Conservation (phyloP, 2,329 filamentous ascomycete species). For the Sclerotinia glacialis region DNA sequence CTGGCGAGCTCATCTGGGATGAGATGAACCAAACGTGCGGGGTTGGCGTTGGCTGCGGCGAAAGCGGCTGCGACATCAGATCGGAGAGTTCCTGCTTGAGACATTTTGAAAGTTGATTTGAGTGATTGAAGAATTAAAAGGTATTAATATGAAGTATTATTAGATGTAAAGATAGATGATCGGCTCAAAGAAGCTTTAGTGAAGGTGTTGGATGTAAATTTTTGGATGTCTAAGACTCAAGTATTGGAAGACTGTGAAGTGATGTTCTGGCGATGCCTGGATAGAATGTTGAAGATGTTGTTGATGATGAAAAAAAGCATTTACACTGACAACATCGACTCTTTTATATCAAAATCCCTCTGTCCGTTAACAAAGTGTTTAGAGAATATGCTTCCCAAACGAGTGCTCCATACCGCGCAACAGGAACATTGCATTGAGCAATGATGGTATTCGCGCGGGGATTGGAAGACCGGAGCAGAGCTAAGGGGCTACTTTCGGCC, state of each 20-base stretch:
- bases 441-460: not conserved
- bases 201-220: constrained; percentile 3
- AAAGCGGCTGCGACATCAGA: constrained; percentile 21
- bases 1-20: constrained; percentile 30
- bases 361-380: not conserved
- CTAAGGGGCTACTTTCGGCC: constrained; percentile 14
- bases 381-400: constrained; percentile 5
- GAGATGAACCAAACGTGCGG: constrained; percentile 28
- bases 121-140: not conserved
- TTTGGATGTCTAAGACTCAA: constrained; percentile 11
- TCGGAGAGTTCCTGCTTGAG: constrained; percentile 23
- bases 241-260: constrained; percentile 14
- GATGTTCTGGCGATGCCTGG: constrained; percentile 5
- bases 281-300: constrained; percentile 15
- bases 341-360: constrained; percentile 10
- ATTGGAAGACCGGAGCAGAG: constrained; percentile 6
- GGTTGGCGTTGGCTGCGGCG: constrained; percentile 13
- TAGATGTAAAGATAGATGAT: not conserved
- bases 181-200: constrained; percentile 16
- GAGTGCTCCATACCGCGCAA: constrained; percentile 1
- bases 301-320: constrained; percentile 15
- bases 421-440: constrained; percentile 2
- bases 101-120: constrained; percentile 23
- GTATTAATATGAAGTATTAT: constrained; percentile 14
- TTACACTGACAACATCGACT: not conserved